A percentile compares a stretch with the other conserved stretches of the same genome.
phyloP scores from a whole-genome alignment of 371 early-diverging fungal species.

The Syncephalastrum monosporum region DNA sequence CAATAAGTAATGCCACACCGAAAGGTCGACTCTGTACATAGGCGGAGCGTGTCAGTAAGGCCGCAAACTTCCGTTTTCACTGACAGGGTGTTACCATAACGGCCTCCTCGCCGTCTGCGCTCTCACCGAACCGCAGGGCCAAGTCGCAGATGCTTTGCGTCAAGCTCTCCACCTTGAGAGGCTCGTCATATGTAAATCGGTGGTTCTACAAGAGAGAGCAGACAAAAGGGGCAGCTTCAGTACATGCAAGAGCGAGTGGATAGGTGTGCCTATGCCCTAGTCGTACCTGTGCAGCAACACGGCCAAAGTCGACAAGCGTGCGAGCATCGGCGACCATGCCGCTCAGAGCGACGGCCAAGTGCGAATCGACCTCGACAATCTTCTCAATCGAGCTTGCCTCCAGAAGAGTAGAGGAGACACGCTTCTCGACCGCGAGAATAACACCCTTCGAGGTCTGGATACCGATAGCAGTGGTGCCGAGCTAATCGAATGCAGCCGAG shows the following conservation, averaged over 20 bases:
- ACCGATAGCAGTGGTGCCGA: conserved; percentile 97
- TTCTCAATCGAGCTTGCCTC: conserved; percentile 96
- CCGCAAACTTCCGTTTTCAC: not conserved
- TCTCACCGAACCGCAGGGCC: conserved; percentile 96
- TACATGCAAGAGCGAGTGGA: not conserved
- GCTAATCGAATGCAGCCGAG: conserved; percentile 41
- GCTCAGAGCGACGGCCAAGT: conserved; percentile 96
- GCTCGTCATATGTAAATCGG: conserved; percentile 92
- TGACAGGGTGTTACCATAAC: conserved; percentile 76
- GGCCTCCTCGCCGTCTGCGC: conserved; percentile 93
- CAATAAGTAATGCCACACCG: conserved; percentile 98
- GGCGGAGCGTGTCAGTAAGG: not conserved
- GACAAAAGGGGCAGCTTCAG: not conserved
- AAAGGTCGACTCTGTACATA: conserved; percentile 89
- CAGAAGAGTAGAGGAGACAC: conserved; percentile 89
- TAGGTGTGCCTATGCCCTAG: not conserved
- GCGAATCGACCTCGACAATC: conserved; percentile 92
- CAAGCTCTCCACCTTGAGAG: conserved; percentile 92
- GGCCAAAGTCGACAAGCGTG: conserved; percentile 97
- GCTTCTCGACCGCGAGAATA: conserved; percentile 95
- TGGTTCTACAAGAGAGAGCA: conserved; percentile 68
- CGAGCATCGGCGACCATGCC: conserved; percentile 97
- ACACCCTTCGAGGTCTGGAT: conserved; percentile 94
- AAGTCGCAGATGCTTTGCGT: conserved; percentile 98
- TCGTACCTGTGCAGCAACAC: conserved; percentile 90